Conservation (phyloP, 208 protist species). For the Angomonas ambiguus region DNA sequence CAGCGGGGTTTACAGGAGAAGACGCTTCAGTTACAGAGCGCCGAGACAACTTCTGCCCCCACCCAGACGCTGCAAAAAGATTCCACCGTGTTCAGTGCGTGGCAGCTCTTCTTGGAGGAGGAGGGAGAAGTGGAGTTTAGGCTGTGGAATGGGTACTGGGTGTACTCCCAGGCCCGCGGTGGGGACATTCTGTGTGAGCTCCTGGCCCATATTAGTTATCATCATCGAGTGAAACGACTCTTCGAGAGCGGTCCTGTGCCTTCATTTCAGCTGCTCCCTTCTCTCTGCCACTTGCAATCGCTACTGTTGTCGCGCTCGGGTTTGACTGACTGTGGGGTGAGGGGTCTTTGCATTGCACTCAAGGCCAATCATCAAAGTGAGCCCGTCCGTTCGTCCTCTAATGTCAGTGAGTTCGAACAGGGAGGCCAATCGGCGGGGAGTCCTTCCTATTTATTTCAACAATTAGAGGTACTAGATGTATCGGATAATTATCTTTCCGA, state of each 20-base stretch:
- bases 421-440: slow-evolving; percentile 5
- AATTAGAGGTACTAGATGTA: slow-evolving; percentile 48
- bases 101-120: slow-evolving; percentile 28
- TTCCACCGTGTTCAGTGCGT: slow-evolving; percentile 8
- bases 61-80: background rate
- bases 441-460: slow-evolving; percentile 38
- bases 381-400: no score
- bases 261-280: slow-evolving; percentile 23
- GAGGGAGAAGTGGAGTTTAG: slow-evolving; percentile 36
- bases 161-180: slow-evolving; percentile 45
- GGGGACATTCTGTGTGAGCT: slow-evolving; percentile 65
- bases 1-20: background rate
- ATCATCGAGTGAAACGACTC: background rate
- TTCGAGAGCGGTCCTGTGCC: slow-evolving; percentile 31
- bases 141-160: slow-evolving; percentile 23
- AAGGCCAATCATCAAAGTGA: background rate
- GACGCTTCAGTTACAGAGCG: background rate
- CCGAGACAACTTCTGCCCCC: background rate
- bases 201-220: slow-evolving; percentile 53
- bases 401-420: no score
- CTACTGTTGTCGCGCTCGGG: slow-evolving; percentile 54
- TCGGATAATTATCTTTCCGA: slow-evolving; percentile 57
- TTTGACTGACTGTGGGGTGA: slow-evolving; percentile 53
- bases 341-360: slow-evolving; percentile 42
- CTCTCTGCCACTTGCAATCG: slow-evolving; percentile 50